Percentiles rank a stretch among this genome's conserved stretches.
Conservation (phyloP, 805 yeast species). For the Pichia exigua region DNA sequence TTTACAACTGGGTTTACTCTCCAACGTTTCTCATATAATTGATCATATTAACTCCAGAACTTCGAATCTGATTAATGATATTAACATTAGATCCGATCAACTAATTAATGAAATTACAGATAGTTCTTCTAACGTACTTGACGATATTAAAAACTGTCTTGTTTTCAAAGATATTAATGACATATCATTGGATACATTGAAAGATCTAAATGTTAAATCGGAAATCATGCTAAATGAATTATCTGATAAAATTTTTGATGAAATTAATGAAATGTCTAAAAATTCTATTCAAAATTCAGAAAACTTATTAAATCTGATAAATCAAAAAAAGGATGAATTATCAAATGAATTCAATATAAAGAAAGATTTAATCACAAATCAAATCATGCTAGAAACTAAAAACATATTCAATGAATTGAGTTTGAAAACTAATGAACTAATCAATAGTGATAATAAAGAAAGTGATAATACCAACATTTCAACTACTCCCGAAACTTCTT, state of each 20-base stretch:
- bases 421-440: constrained; percentile 2
- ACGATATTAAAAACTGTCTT: constrained; percentile 14
- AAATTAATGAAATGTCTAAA: constrained; percentile 12
- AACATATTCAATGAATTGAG: constrained; percentile 7
- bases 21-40: constrained; percentile 9
- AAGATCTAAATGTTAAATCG: constrained; percentile 21
- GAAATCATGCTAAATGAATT: constrained; percentile 19
- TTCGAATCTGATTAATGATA: constrained; percentile 18
- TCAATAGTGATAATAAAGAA: not conserved
- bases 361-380: not conserved
- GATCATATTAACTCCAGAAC: constrained; percentile 19
- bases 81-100: constrained; percentile 18
- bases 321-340: not conserved
- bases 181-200: constrained; percentile 18
- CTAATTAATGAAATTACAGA: constrained; percentile 22
- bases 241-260: constrained; percentile 13
- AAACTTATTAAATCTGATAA: not conserved
- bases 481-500: not conserved
- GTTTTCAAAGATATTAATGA: constrained; percentile 18
- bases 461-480: not conserved
- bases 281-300: not conserved
- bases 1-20: constrained; percentile 30
- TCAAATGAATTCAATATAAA: constrained; percentile 2
- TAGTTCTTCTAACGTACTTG: constrained; percentile 7
- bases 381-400: not conserved